phyloP scores from a whole-genome alignment of 108 stramenopile genomes.

The Pseudonitzschia delicatissima region DNA sequence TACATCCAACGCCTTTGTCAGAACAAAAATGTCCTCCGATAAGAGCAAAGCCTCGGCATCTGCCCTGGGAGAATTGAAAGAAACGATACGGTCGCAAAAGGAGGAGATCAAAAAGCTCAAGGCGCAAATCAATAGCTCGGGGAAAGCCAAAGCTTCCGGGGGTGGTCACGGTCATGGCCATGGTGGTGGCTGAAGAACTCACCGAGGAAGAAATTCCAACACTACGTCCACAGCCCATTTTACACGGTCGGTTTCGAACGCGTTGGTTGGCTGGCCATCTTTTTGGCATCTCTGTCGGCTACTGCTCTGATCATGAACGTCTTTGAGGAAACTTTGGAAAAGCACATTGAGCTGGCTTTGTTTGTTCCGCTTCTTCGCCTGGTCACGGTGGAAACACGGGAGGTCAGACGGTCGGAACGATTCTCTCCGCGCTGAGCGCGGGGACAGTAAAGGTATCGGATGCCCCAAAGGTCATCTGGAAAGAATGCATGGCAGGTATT shows the following conservation, averaged over 20 bases:
- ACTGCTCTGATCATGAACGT: conserved; percentile 88
- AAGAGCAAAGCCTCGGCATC: conserved; percentile 12
- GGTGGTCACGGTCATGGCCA: conserved; percentile 37
- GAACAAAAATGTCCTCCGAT: not conserved
- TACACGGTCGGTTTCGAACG: conserved; percentile 58
- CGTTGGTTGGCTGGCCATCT: conserved; percentile 82
- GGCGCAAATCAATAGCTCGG: conserved; percentile 18
- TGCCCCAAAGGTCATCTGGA: conserved; percentile 56
- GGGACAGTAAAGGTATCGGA: conserved; percentile 56
- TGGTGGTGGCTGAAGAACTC: conserved; percentile 28
- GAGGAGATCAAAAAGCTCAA: conserved; percentile 67
- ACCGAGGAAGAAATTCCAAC: conserved; percentile 26
- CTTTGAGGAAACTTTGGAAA: conserved; percentile 84
- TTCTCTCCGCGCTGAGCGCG: conserved; percentile 73
- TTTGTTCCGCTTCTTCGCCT: conserved; percentile 87
- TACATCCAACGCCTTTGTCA: not conserved
- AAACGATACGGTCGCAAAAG: conserved; percentile 64
- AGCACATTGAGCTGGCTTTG: conserved; percentile 85
- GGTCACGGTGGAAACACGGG: conserved; percentile 92
- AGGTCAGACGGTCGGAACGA: conserved; percentile 84
- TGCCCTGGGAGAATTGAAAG: conserved; percentile 74
- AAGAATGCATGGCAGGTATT: conserved; percentile 74
- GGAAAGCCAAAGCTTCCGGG: not conserved
- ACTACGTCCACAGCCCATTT: conserved; percentile 67
- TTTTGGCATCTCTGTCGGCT: conserved; percentile 64